Evolutionary conservation across 805 yeast species (phyloP).

Genomic region (Ogataea trehaloabstinens): DNA sequence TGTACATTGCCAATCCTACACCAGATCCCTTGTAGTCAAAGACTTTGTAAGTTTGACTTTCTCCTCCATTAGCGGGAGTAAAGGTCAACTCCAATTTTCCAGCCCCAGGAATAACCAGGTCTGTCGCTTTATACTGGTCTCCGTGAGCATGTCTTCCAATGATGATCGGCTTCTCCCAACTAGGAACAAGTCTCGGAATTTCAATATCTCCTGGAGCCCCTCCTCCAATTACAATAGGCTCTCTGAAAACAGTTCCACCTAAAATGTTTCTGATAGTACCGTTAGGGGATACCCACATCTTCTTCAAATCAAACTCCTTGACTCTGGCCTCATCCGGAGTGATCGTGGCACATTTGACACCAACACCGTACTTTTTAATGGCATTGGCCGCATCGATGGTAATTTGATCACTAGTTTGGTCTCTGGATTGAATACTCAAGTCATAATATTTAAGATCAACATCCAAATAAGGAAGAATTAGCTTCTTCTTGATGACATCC

Average conservation of each 20-base stretch:
- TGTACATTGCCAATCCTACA: slow-evolving; percentile 80
- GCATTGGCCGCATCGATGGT: slow-evolving; percentile 81
- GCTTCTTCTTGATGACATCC: slow-evolving; percentile 67
- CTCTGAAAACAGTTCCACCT: slow-evolving; percentile 83
- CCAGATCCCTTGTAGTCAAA: slow-evolving; percentile 66
- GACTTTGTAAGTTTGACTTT: slow-evolving; percentile 47
- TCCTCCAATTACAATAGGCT: slow-evolving; percentile 71
- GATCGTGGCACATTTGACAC: slow-evolving; percentile 82
- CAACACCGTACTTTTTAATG: slow-evolving; percentile 71
- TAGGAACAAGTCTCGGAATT: slow-evolving; percentile 73
- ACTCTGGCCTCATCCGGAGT: slow-evolving; percentile 84
- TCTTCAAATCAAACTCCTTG: slow-evolving; percentile 65
- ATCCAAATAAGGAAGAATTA: slow-evolving; percentile 67
- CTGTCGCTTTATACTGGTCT: slow-evolving; percentile 82
- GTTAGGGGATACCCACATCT: slow-evolving; percentile 86
- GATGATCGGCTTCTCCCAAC: slow-evolving; percentile 80
- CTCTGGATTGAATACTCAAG: slow-evolving; percentile 65
- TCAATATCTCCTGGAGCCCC: slow-evolving; percentile 35
- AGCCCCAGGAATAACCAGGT: slow-evolving; percentile 61
- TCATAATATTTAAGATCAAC: slow-evolving; percentile 77
- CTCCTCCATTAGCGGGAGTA: slow-evolving; percentile 61
- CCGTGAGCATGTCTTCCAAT: slow-evolving; percentile 87
- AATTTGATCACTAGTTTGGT: slow-evolving; percentile 67
- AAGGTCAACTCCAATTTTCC: slow-evolving; percentile 66
- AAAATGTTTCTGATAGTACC: slow-evolving; percentile 80